Conservation (phyloP, 192 early-diverging fungal species). For the Linnemannia zychae region DNA sequence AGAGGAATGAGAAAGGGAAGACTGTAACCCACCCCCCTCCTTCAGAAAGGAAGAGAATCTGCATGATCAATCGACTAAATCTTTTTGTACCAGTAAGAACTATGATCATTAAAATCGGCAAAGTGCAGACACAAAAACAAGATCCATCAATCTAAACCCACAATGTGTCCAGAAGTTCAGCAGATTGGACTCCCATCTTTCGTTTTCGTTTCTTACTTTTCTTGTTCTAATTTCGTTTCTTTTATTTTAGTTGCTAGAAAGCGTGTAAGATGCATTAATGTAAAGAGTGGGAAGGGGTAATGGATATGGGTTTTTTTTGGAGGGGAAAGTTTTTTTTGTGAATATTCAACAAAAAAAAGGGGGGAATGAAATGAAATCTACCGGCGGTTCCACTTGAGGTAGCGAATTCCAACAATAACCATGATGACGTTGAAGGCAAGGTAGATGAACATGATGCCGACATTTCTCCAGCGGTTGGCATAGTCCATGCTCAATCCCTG, state of each 20-base stretch:
- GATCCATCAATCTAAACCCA: too few species aligned
- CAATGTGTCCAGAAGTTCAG: too few species aligned
- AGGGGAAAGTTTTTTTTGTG: neutral
- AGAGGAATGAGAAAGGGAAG: too few species aligned
- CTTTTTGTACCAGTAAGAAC: too few species aligned
- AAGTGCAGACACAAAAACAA: too few species aligned
- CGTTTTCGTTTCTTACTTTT: neutral
- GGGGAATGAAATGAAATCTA: slow-evolving; percentile 13
- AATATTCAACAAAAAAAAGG: too few species aligned
- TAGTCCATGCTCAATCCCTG: slow-evolving; percentile 62
- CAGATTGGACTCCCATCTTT: too few species aligned
- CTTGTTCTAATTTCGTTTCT: neutral
- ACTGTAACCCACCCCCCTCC: too few species aligned
- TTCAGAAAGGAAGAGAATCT: too few species aligned
- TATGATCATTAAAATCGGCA: too few species aligned
- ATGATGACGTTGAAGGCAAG: slow-evolving; percentile 68
- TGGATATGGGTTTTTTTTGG: neutral
- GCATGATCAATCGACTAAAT: too few species aligned
- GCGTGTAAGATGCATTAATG: neutral
- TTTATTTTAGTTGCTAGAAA: slow-evolving; percentile 2
- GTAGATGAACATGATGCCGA: slow-evolving; percentile 74
- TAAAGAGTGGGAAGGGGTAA: neutral
- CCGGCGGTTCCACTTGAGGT: slow-evolving; percentile 52
- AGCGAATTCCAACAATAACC: slow-evolving; percentile 56
- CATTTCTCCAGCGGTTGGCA: slow-evolving; percentile 76